Evolutionary conservation across 1,139 yeast genomes (phyloP).

Genomic region (Hyphopichia khmerensis): DNA sequence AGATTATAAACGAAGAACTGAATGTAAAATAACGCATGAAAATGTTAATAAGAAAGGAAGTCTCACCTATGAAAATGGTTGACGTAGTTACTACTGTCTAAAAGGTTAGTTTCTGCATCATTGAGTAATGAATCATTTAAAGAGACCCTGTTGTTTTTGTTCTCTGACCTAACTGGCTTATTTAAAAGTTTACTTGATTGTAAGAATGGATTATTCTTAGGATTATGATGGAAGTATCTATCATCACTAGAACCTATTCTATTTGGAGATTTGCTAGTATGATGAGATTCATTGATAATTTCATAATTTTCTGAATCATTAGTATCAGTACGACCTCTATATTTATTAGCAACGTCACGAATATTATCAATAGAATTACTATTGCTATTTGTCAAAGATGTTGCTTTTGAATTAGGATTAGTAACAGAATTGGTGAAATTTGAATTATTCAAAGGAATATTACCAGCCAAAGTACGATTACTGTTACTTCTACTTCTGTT

Average conservation of each 20-base stretch:
- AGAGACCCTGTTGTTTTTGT: slow-evolving; percentile 1
- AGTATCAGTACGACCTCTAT: background rate
- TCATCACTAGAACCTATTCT: background rate
- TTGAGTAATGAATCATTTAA: slow-evolving; percentile 21
- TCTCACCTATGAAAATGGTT: slow-evolving; percentile 7
- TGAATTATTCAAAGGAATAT: background rate
- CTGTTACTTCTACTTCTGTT: slow-evolving; percentile 6
- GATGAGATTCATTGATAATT: background rate
- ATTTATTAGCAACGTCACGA: background rate
- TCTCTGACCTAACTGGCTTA: background rate
- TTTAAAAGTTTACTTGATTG: background rate
- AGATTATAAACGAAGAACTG: too few species aligned
- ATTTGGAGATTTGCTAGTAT: background rate
- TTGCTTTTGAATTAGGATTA: background rate
- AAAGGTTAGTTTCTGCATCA: slow-evolving; percentile 27
- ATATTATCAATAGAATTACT: background rate
- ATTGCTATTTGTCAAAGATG: background rate
- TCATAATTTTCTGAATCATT: background rate
- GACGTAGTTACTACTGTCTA: slow-evolving; percentile 21
- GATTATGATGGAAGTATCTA: slow-evolving; percentile 3
- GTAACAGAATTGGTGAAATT: background rate
- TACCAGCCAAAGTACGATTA: background rate
- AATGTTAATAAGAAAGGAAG: background rate
- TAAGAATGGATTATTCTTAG: slow-evolving; percentile 9
- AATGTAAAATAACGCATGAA: too few species aligned